Evolutionary conservation across 495 filamentous ascomycete genomes (phyloP).

Genomic region (Tuber brumale): DNA sequence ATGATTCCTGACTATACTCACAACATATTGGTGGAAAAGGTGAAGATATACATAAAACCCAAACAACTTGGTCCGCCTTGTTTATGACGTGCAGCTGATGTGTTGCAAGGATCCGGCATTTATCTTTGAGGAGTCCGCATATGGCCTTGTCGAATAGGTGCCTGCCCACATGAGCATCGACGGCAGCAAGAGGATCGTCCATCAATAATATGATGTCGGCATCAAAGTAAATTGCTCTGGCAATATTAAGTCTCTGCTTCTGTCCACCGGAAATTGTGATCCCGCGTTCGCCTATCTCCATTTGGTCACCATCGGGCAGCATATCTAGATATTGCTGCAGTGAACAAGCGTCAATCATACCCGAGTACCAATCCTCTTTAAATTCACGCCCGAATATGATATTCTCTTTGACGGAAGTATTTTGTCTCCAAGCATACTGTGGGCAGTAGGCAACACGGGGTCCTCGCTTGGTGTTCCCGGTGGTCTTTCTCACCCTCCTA

Average conservation of each 20-base stretch:
- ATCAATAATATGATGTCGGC: constrained; percentile 67
- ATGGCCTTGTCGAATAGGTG: constrained; percentile 97
- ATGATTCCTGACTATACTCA: no score
- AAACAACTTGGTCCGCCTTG: constrained; percentile 83
- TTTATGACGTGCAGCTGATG: constrained; percentile 90
- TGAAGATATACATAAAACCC: constrained; percentile 41
- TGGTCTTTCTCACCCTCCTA: constrained; percentile 64
- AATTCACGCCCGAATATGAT: constrained; percentile 83
- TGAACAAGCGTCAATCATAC: constrained; percentile 59
- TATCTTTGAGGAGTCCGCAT: constrained; percentile 76
- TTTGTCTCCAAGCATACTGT: constrained; percentile 97
- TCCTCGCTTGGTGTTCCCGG: constrained; percentile 65
- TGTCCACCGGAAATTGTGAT: constrained; percentile 79
- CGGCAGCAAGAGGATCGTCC: constrained; percentile 76
- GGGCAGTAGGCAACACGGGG: constrained; percentile 82
- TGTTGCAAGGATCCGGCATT: constrained; percentile 84
- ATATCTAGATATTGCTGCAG: constrained; percentile 67
- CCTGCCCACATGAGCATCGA: constrained; percentile 80
- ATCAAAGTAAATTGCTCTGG: constrained; percentile 77
- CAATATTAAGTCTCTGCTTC: constrained; percentile 77
- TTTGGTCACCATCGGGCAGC: constrained; percentile 64
- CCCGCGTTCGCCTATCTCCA: constrained; percentile 72
- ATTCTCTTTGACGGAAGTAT: constrained; percentile 76
- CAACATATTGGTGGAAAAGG: no score
- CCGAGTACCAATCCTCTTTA: constrained; percentile 58